Percentiles rank a stretch among this genome's conserved stretches.
These are phyloP conservation scores for Penicillium mononematosum DNA, from an alignment of 495 filamentous ascomycete species.

Conservation along the genomic window DNA sequence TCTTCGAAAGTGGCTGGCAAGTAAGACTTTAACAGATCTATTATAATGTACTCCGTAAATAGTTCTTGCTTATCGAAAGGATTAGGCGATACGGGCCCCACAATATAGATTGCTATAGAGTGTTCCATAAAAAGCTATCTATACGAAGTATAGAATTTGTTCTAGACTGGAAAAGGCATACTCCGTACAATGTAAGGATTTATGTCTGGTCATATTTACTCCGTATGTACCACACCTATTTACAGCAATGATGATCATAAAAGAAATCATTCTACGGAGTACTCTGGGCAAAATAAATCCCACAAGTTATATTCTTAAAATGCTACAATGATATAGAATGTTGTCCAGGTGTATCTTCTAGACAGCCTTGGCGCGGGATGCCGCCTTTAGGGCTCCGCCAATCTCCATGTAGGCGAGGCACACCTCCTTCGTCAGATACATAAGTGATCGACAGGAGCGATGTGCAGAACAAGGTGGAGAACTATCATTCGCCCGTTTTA, in stretches of 20 bases:
- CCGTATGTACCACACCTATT: too few species aligned
- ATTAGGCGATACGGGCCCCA: neutral
- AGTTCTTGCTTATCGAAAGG: neutral
- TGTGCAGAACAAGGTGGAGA: neutral
- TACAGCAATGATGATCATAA: too few species aligned
- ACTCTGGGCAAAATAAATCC: too few species aligned
- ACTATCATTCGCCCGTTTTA: conserved; percentile 6
- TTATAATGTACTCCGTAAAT: neutral
- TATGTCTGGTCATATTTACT: too few species aligned
- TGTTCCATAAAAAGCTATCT: neutral
- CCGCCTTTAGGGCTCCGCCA: neutral
- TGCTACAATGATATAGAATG: too few species aligned
- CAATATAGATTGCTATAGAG: neutral
- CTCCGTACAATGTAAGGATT: too few species aligned
- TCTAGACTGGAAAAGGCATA: neutral
- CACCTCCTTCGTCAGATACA: neutral
- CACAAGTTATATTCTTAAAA: too few species aligned
- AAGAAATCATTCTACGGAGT: too few species aligned
- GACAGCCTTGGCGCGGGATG: neutral
- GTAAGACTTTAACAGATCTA: neutral
- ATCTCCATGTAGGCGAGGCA: neutral
- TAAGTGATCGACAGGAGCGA: conserved; percentile 10
- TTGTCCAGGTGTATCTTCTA: too few species aligned
- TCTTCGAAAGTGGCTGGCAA: neutral
- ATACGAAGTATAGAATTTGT: neutral